Evolutionary conservation across 1,139 yeast species (phyloP), one percentile per base, ranked within the genome.

Genomic region (Cylindricascospora bacillispora): DNA sequence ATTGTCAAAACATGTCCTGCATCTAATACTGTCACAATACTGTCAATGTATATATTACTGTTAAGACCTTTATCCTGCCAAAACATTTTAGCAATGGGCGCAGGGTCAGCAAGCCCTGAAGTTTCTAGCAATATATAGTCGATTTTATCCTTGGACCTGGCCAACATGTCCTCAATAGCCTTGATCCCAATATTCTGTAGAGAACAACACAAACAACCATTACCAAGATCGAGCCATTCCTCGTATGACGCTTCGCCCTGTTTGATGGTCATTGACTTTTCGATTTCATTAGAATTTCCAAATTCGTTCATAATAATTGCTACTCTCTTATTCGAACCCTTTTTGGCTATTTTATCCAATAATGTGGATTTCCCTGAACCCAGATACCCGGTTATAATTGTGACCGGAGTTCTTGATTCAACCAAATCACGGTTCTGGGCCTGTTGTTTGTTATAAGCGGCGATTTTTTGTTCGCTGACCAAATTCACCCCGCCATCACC

Each of bases 81-180:
- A 55, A 89, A 89, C 95, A 89, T 89, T 42, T 75, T 73, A 6
- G 95, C 95, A 22, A 89, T 83, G 0, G 97, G 97, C 0, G 79
- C 95, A 0, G 98, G 98, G 50, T 89, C 97, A 0, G 99, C 98
- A n/a, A 92, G 66, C 0, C 99, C 99, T 0, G 95, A 83, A 0
- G 99, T 92, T 51, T 89, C 99, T 33, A 92, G 59, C 16, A 89
- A 55, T 16, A 89, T 85, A 48, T 89, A 81, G 52, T 92, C 98
- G 35, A 89, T 86, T 32, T 67, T 67, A 26, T 71, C 77, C 11
- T 76, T 78, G 24, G 78, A 70, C 28, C 75, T 67, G 28, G 73
- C 78, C 43, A 89, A 75, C 44, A 89, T 66, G 37, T 82, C 73
- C 53, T 89, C 99, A 36, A 89, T 85, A 0, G 99, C 99, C 22